A percentile compares a stretch with the other conserved stretches of the same genome.
Evolutionary conservation across 2,329 filamentous ascomycete genomes (phyloP).

Genomic region (Phialophora tarda): DNA sequence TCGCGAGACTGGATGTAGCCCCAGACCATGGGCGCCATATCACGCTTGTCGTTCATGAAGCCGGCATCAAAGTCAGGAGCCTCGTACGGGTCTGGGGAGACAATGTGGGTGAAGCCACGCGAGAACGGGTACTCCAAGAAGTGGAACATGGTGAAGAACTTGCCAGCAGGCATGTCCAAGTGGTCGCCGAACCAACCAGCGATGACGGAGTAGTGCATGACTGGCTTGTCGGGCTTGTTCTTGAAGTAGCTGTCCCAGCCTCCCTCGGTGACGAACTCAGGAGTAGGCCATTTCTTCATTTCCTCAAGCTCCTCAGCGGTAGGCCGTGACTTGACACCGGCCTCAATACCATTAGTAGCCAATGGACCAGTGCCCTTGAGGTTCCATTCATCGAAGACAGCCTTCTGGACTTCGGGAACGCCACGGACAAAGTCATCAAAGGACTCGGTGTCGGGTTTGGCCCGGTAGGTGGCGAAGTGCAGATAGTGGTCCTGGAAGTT

Average conservation of each 20-base stretch:
- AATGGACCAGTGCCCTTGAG: slow-evolving; percentile 78
- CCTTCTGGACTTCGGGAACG: slow-evolving; percentile 73
- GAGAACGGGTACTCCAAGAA: slow-evolving; percentile 74
- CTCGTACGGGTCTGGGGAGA: slow-evolving; percentile 73
- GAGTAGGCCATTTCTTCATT: slow-evolving; percentile 75
- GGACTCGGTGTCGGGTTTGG: slow-evolving; percentile 75
- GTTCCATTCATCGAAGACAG: slow-evolving; percentile 77
- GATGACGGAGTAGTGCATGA: slow-evolving; percentile 84
- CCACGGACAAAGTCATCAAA: slow-evolving; percentile 82
- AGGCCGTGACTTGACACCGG: slow-evolving; percentile 77
- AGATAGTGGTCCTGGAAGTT: slow-evolving; percentile 81
- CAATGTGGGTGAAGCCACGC: slow-evolving; percentile 72
- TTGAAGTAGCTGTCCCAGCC: slow-evolving; percentile 85
- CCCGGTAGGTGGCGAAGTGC: slow-evolving; percentile 72
- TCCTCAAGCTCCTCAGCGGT: slow-evolving; percentile 69
- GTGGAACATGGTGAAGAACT: slow-evolving; percentile 85
- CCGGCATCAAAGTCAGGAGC: slow-evolving; percentile 78
- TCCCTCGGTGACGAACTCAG: slow-evolving; percentile 66
- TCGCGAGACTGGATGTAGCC: slow-evolving; percentile 82
- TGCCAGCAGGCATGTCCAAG: slow-evolving; percentile 71
- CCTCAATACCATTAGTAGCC: slow-evolving; percentile 79
- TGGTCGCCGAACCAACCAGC: slow-evolving; percentile 61
- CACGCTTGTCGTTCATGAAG: slow-evolving; percentile 84
- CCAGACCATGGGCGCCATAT: slow-evolving; percentile 86
- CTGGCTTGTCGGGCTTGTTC: slow-evolving; percentile 82